These are phyloP conservation scores for Sclerotinia glacialis DNA, from an alignment of 2,329 filamentous ascomycete species.

Conservation along the genomic window DNA sequence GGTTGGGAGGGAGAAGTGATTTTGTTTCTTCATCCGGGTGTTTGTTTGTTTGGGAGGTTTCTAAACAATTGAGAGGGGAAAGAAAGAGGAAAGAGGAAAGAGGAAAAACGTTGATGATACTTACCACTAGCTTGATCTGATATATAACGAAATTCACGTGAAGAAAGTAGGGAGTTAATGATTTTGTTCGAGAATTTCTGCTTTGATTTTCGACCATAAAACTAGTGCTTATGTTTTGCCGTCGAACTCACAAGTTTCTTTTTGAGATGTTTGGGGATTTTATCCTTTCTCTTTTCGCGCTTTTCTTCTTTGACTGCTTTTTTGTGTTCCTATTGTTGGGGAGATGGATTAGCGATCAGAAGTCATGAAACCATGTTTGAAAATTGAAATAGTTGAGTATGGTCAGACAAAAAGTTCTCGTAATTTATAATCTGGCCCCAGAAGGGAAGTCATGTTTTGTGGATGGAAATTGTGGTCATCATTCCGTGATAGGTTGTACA, in stretches of 20 bases:
- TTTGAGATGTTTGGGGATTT: constrained; percentile 96
- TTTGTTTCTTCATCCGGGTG: constrained; percentile 36
- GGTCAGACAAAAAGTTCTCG: constrained; percentile 20
- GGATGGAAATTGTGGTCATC: constrained; percentile 21
- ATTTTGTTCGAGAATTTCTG: background rate
- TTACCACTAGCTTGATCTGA: background rate
- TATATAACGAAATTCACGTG: background rate
- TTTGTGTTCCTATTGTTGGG: constrained; percentile 64
- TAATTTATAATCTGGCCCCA: constrained; percentile 17
- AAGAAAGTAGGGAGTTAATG: background rate
- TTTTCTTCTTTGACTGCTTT: constrained; percentile 91
- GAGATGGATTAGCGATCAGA: background rate
- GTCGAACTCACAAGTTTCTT: constrained; percentile 71
- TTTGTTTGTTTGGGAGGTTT: too few species aligned
- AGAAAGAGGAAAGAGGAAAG: background rate
- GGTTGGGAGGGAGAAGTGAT: constrained; percentile 24
- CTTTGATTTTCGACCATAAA: constrained; percentile 15
- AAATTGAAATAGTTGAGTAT: background rate
- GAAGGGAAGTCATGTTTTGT: constrained; percentile 19
- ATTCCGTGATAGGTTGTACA: constrained; percentile 26
- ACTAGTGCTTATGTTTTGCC: constrained; percentile 38
- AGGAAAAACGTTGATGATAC: background rate
- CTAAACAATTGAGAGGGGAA: background rate
- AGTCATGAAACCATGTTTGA: background rate
- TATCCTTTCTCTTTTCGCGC: constrained; percentile 85